Conservation (phyloP, 2,329 filamentous ascomycete species). For the Lecanoromycetidae sp. region DNA sequence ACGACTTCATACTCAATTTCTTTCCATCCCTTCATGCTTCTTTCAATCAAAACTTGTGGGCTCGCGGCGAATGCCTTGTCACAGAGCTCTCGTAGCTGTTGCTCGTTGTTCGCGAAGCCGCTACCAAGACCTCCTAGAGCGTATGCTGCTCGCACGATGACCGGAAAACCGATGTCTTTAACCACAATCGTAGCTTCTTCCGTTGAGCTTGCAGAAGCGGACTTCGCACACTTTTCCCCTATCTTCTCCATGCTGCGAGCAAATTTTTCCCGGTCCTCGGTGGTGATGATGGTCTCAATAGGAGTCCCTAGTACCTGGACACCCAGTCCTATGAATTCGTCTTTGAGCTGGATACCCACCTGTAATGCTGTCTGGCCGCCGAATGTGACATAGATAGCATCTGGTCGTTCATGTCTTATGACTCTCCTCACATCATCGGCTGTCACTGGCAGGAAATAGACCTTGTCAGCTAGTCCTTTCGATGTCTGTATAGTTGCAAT, state of each 20-base stretch:
- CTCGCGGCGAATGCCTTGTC: conserved; percentile 90
- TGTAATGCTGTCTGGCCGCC: conserved; percentile 95
- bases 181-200: conserved; percentile 84
- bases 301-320: conserved; percentile 92
- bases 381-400: conserved; percentile 96
- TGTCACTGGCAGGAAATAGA: conserved; percentile 95
- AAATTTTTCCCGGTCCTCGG: conserved; percentile 94
- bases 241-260: conserved; percentile 98
- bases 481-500: conserved; percentile 98
- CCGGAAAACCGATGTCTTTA: conserved; percentile 84
- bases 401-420: conserved; percentile 84
- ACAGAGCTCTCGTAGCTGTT: conserved; percentile 74
- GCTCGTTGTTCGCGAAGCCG: conserved; percentile 83
- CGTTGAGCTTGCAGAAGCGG: conserved; percentile 76
- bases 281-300: conserved; percentile 96
- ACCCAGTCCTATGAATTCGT: conserved; percentile 85
- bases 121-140: conserved; percentile 89
- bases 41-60: conserved; percentile 90
- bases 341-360: conserved; percentile 93
- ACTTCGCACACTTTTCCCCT: conserved; percentile 94
- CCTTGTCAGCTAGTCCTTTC: conserved; percentile 93
- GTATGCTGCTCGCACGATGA: conserved; percentile 94
- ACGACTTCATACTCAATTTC: conserved; percentile 99
- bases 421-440: conserved; percentile 96
- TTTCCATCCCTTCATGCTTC: conserved; percentile 99